Evolutionary conservation across 1,284 basidiomycete genomes (phyloP).

Genomic region (Malassezia sp.): DNA sequence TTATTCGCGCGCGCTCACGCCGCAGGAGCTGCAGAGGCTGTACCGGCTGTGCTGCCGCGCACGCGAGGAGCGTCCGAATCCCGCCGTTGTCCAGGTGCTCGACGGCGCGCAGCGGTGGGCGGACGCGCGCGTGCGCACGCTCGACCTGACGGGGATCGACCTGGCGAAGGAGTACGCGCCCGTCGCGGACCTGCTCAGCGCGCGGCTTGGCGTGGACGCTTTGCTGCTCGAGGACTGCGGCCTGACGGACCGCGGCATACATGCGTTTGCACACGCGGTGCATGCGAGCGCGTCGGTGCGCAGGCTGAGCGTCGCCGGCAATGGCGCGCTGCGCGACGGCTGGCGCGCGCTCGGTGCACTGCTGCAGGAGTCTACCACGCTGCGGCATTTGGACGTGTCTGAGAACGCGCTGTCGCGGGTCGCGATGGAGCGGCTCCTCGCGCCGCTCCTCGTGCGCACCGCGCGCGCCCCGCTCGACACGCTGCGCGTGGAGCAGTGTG

Average conservation of each 20-base stretch:
- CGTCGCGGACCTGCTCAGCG: constrained; percentile 40
- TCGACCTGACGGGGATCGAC: constrained; percentile 31
- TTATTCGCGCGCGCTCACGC: constrained; percentile 19
- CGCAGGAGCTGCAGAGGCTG: constrained; percentile 35
- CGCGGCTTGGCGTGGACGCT: constrained; percentile 37
- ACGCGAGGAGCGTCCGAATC: constrained; percentile 34
- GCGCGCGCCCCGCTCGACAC: constrained; percentile 50
- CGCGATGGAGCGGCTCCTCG: constrained; percentile 40
- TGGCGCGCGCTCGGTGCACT: constrained; percentile 75
- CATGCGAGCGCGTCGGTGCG: constrained; percentile 71
- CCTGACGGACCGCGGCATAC: constrained; percentile 54
- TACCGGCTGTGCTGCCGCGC: constrained; percentile 44
- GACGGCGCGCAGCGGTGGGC: constrained; percentile 7
- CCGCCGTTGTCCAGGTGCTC: constrained; percentile 1
- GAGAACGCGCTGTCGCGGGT: constrained; percentile 76
- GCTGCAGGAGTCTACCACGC: constrained; percentile 59
- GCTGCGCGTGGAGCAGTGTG: constrained; percentile 39
- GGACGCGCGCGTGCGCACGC: constrained; percentile 3
- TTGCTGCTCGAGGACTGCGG: constrained; percentile 40
- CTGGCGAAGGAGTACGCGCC: constrained; percentile 33
- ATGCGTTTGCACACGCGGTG: constrained; percentile 78
- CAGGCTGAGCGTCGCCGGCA: constrained; percentile 74
- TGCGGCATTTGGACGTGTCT: constrained; percentile 78
- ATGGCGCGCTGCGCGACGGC: constrained; percentile 66
- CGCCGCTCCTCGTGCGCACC: constrained; percentile 56